A percentile compares a stretch with the other conserved stretches of the same genome.
These are phyloP conservation scores for Aethionema arabicum DNA, from an alignment of 345 rosid genomes.

Conservation along the genomic window DNA sequence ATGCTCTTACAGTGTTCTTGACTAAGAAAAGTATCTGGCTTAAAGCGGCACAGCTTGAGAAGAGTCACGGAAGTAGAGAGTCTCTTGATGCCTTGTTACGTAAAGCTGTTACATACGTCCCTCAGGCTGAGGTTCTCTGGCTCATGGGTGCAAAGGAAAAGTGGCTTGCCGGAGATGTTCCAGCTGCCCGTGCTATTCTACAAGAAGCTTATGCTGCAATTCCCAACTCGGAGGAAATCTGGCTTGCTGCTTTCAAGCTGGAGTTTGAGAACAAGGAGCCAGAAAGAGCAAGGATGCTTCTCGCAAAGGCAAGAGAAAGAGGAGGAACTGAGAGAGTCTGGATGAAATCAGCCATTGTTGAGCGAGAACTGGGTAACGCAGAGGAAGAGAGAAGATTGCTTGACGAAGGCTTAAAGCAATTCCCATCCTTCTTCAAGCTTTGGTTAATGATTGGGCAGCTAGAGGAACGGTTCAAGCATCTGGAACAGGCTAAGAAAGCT, in stretches of 20 bases:
- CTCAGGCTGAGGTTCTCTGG: conserved; percentile 96
- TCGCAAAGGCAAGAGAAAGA: conserved; percentile 89
- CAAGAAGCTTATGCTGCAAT: conserved; percentile 95
- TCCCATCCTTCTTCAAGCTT: conserved; percentile 80
- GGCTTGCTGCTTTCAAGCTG: conserved; percentile 97
- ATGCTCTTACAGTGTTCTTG: conserved; percentile 79
- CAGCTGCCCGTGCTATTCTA: conserved; percentile 86
- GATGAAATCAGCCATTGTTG: conserved; percentile 98
- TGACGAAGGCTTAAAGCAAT: conserved; percentile 75
- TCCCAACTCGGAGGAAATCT: conserved; percentile 85
- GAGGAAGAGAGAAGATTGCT: conserved; percentile 81
- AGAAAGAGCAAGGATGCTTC: conserved; percentile 91
- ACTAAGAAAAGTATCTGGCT: conserved; percentile 97
- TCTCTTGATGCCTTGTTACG: conserved; percentile 83
- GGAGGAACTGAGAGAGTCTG: conserved; percentile 97
- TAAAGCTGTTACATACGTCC: conserved; percentile 80
- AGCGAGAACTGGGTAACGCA: conserved; percentile 76
- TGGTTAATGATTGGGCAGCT: conserved; percentile 98
- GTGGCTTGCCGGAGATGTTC: conserved; percentile 98
- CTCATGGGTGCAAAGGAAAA: conserved; percentile 98
- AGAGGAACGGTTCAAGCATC: conserved; percentile 64
- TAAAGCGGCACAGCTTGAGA: conserved; percentile 94
- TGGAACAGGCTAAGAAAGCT: conserved; percentile 64
- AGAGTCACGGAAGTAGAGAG: conserved; percentile 89
- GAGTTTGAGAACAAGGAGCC: conserved; percentile 97